Evolutionary conservation across 129 eudicot genomes (phyloP).

Genomic region (Saussurea involucrata): DNA sequence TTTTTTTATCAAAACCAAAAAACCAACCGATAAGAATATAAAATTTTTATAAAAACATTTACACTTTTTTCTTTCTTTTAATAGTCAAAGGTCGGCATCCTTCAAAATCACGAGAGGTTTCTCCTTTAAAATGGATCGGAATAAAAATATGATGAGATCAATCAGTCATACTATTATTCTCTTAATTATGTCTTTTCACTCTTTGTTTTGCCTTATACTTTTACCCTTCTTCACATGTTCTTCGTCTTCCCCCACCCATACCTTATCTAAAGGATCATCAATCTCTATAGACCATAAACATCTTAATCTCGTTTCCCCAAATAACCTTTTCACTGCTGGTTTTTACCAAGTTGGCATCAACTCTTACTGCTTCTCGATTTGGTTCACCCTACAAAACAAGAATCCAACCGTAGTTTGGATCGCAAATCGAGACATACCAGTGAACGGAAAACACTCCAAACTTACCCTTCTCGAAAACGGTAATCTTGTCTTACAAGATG

Average conservation of each 20-base stretch:
- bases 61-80: no score
- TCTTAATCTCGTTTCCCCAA: slow-evolving; percentile 22
- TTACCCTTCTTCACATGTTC: slow-evolving; percentile 5
- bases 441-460: slow-evolving; percentile 37
- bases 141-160: background rate
- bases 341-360: slow-evolving; percentile 43
- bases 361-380: slow-evolving; percentile 46
- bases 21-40: no score
- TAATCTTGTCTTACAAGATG: slow-evolving; percentile 37
- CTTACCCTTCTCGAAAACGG: slow-evolving; percentile 29
- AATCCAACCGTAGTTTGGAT: slow-evolving; percentile 41
- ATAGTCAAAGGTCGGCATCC: no score
- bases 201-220: slow-evolving; percentile 8
- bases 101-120: no score
- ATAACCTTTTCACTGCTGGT: slow-evolving; percentile 38
- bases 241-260: background rate
- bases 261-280: slow-evolving; percentile 31
- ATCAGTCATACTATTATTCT: background rate
- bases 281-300: slow-evolving; percentile 16
- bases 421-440: slow-evolving; percentile 52
- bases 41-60: no score
- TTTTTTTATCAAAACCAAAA: no score
- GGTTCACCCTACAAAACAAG: slow-evolving; percentile 31
- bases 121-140: no score
- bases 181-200: background rate